Evolutionary conservation across 2,329 filamentous ascomycete species (phyloP), one percentile per base, ranked within the genome.

Genomic region (Fusarium mundagurra): DNA sequence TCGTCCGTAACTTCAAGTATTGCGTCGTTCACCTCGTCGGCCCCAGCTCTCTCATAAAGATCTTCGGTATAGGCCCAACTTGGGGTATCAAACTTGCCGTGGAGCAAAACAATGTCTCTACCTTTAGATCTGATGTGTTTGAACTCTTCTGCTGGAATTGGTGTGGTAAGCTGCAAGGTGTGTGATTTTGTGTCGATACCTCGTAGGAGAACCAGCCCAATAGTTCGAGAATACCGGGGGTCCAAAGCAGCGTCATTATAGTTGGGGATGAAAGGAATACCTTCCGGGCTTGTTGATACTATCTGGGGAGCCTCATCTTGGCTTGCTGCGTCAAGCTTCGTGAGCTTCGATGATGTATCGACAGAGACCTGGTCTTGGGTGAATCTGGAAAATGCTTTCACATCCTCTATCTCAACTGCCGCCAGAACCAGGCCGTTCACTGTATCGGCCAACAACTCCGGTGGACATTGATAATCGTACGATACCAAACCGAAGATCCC

Each of bases 371-470:
- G 36, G 24, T 62, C 18, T 44, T 54, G 41, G 34, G 50, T 41
- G 16, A 60, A 84, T 75, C 17, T 78, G 16, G 84, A 80, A 62
- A 91, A 88, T 5, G 90, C 90, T 29, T 79, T 80, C 1, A 80
- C 69, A 29, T 87, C 86, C 60, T 93, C 89, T 13, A 93, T 83
- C 36, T 88, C 86, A 0, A 94, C 89, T 12, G 93, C 84, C 1
- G 92, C 91, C 0, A 96, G 82, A 1, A 95, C 80, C n/a, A 89
- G 88, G 22, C 93, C 93, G 73, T 93, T 91, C 48, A 96, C 88
- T 0, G 91, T 86, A 45, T 93, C 91, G 1, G 86, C 84, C 4
- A 95, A 81, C 12, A 92, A 84, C 9, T 88, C 85, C 1, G 88
- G 82, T 1, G 89, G 84, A 6, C 90, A 86, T 67, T 91, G 89